phyloP scores from a whole-genome alignment of 441 rosid genomes.

The Viola pubescens region DNA sequence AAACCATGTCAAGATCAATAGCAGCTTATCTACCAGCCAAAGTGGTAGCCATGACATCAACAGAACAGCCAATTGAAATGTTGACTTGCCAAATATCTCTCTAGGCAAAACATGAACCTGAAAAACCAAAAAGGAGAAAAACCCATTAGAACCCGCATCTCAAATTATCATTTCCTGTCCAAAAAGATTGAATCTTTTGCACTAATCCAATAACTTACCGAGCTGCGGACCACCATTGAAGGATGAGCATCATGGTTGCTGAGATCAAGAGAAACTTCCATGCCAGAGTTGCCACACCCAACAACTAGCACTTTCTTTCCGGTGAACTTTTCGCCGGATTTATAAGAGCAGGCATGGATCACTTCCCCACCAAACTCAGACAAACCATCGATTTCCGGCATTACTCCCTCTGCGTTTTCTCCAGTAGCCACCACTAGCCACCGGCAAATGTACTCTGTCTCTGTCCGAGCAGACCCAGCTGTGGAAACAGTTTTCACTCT shows the following conservation, averaged over 20 bases:
- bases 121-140: slow-evolving; percentile 3
- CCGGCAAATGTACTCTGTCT: slow-evolving; percentile 26
- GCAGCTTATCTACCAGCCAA: slow-evolving; percentile 55
- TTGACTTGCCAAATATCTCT: slow-evolving; percentile 63
- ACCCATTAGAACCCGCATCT: neutral
- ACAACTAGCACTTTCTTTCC: slow-evolving; percentile 25
- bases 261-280: slow-evolving; percentile 29
- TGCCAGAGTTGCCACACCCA: slow-evolving; percentile 30
- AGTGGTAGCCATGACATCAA: slow-evolving; percentile 59
- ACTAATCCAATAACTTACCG: slow-evolving; percentile 14
- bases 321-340: slow-evolving; percentile 16
- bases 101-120: slow-evolving; percentile 86
- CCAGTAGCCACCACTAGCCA: slow-evolving; percentile 30
- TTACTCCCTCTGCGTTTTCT: slow-evolving; percentile 24
- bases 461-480: slow-evolving; percentile 7
- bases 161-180: neutral
- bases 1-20: slow-evolving; percentile 41
- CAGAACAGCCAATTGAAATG: slow-evolving; percentile 45
- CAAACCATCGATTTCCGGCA: slow-evolving; percentile 24
- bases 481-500: slow-evolving; percentile 20
- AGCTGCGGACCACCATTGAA: slow-evolving; percentile 24
- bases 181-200: neutral
- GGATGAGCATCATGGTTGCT: slow-evolving; percentile 22
- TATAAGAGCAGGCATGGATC: slow-evolving; percentile 20
- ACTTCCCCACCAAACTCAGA: slow-evolving; percentile 18